Evolutionary conservation across 192 early-diverging fungal genomes (phyloP).

Genomic region (Backusella morwellensis): DNA sequence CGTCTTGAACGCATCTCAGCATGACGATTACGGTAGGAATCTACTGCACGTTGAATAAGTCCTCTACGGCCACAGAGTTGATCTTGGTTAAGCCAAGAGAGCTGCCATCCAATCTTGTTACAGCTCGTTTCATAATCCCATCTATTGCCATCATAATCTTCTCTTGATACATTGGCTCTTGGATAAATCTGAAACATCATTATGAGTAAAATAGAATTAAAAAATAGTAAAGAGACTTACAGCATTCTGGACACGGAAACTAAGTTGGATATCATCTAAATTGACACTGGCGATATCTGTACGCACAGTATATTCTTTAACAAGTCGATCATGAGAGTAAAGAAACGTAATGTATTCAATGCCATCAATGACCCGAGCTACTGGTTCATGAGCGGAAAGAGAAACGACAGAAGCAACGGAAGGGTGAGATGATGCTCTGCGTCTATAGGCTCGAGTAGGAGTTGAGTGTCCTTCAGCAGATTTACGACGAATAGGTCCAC

Average conservation of each 20-base stretch:
- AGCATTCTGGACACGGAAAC: constrained; percentile 18
- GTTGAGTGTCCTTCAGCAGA: neutral
- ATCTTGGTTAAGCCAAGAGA: constrained; percentile 64
- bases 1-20: constrained; percentile 61
- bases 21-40: constrained; percentile 65
- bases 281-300: constrained; percentile 24
- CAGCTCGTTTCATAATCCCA: constrained; percentile 77
- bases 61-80: constrained; percentile 58
- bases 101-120: constrained; percentile 71
- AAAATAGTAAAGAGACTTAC: constrained; percentile 14
- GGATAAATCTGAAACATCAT: constrained; percentile 58
- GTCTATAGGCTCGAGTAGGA: neutral
- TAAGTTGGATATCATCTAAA: constrained; percentile 6
- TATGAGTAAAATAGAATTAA: neutral
- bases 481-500: neutral
- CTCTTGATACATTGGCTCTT: constrained; percentile 49
- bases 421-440: constrained; percentile 15
- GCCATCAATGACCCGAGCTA: constrained; percentile 14
- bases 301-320: constrained; percentile 32
- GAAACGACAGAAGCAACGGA: constrained; percentile 30
- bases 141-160: constrained; percentile 63
- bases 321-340: constrained; percentile 27
- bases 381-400: constrained; percentile 28
- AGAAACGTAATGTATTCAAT: constrained; percentile 31
- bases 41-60: constrained; percentile 74